Percentiles rank a stretch among this genome's conserved stretches.
Conservation (phyloP, 2,329 filamentous ascomycete genomes). For the Anisogramma anomala region DNA sequence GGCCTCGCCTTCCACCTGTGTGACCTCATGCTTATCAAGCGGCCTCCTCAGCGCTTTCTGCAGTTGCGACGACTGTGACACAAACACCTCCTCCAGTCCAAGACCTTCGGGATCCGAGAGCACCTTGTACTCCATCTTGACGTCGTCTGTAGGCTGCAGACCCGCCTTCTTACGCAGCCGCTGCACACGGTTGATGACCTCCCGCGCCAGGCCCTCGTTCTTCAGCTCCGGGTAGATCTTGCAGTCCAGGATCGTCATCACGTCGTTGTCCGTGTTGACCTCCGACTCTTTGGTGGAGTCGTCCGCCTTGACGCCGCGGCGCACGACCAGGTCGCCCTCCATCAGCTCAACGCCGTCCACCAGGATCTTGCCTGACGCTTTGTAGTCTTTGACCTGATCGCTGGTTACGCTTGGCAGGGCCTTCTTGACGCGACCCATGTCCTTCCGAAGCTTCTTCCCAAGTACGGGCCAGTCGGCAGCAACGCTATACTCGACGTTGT, state of each 20-base stretch:
- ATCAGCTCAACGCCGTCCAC: conserved; percentile 80
- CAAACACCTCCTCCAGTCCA: conserved; percentile 59
- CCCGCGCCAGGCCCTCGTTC: conserved; percentile 70
- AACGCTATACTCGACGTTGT: conserved; percentile 85
- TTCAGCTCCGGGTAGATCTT: conserved; percentile 65
- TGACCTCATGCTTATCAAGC: conserved; percentile 56
- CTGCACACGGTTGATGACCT: conserved; percentile 90
- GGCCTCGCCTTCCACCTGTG: conserved; percentile 46
- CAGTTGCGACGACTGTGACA: conserved; percentile 54
- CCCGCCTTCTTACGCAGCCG: conserved; percentile 88
- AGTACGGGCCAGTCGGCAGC: conserved; percentile 86
- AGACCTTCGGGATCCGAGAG: conserved; percentile 67
- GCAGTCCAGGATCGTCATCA: conserved; percentile 75
- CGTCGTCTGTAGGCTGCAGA: conserved; percentile 80
- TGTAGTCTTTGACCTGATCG: conserved; percentile 69
- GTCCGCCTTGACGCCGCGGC: conserved; percentile 64
- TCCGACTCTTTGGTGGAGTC: conserved; percentile 63
- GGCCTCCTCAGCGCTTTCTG: conserved; percentile 69
- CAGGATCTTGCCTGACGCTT: conserved; percentile 59
- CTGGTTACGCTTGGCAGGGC: conserved; percentile 69
- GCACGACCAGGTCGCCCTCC: conserved; percentile 72
- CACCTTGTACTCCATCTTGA: conserved; percentile 87
- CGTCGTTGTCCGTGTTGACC: conserved; percentile 78
- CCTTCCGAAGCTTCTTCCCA: conserved; percentile 96
- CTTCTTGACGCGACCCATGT: conserved; percentile 83